Evolutionary conservation across 1,284 basidiomycete species (phyloP), one percentile per base, ranked within the genome.

Genomic region (Phlebopus sp.): DNA sequence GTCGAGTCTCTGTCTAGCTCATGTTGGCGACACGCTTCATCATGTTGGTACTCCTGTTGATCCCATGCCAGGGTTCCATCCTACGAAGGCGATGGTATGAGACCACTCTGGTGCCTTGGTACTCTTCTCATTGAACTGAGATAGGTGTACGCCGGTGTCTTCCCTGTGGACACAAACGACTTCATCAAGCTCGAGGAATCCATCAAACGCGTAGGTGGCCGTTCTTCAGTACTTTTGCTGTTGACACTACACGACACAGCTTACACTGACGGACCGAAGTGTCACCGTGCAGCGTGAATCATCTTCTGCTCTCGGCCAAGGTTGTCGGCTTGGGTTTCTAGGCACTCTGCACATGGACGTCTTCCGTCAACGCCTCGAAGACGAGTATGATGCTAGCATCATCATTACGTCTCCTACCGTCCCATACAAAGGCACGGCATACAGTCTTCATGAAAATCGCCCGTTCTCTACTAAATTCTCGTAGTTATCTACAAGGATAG

Each of bases 321-420:
- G 97, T 7, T 93, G 87, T 66, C 83, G 97, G 37, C 79, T 99
- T 6, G 97, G 97, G 0, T 98, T 99, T 68, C 77, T 99, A 9
- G 97, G 97, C 0, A 92, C 93, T 2, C 71, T 99, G 50, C 97
- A 99, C 65, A 93, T 99, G 86, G 97, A 99, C 58, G 92, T 97
- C 35, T 95, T 96, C 66, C 82, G 93, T 27, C 96, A 99, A 66
- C 81, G 97, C 11, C 76, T 99, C 5, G 96, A 98, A 67, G 97
- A 99, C 64, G 97, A 99, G 66, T 95, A 97, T 59, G 84, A 91
- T 49, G 89, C 91, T 18, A 89, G 84, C 57, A 82, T 95, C 43
- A 92, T 95, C 56, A 80, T 95, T 51, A 97, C 94, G 5, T 89
- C 93, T 1, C 95, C 94, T 1, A 94, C 92, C 2, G 94, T 97